Percentiles rank a stretch among this genome's conserved stretches.
Evolutionary conservation across 345 rosid genomes (phyloP).

Genomic region (Hibiscus tridactylites): DNA sequence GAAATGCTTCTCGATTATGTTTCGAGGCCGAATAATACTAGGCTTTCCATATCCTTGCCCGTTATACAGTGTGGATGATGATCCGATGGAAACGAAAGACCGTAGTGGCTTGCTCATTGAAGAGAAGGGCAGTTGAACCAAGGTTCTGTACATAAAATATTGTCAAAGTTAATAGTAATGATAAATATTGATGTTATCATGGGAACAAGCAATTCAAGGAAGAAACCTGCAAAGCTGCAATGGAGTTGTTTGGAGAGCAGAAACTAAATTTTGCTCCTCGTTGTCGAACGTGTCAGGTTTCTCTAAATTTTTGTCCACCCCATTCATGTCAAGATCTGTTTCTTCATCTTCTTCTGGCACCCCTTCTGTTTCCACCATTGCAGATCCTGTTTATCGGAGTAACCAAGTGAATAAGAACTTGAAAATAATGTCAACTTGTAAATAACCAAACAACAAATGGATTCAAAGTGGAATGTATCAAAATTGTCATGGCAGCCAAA

Average conservation of each 20-base stretch:
- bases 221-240: conserved; percentile 57
- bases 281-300: conserved; percentile 33
- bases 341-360: conserved; percentile 47
- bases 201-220: not conserved
- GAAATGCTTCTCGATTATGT: conserved; percentile 43
- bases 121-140: conserved; percentile 58
- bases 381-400: conserved; percentile 39
- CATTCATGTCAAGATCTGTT: conserved; percentile 42
- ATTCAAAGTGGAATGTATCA: not conserved
- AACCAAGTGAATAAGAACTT: not conserved
- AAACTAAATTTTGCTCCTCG: conserved; percentile 47
- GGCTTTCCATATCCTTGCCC: conserved; percentile 35
- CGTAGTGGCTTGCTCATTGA: conserved; percentile 60
- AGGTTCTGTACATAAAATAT: conserved; percentile 31
- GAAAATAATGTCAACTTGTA: not conserved
- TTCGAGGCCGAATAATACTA: conserved; percentile 28
- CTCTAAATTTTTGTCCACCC: conserved; percentile 27
- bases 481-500: not conserved
- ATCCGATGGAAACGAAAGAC: conserved; percentile 41
- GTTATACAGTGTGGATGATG: conserved; percentile 22
- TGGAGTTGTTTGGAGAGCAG: conserved; percentile 64
- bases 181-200: not conserved
- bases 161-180: not conserved
- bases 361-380: conserved; percentile 36
- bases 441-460: not conserved